Percentiles rank a stretch among this genome's conserved stretches.
Conservation (phyloP, 169 alveolate species). For the Eimeria necatrix region DNA sequence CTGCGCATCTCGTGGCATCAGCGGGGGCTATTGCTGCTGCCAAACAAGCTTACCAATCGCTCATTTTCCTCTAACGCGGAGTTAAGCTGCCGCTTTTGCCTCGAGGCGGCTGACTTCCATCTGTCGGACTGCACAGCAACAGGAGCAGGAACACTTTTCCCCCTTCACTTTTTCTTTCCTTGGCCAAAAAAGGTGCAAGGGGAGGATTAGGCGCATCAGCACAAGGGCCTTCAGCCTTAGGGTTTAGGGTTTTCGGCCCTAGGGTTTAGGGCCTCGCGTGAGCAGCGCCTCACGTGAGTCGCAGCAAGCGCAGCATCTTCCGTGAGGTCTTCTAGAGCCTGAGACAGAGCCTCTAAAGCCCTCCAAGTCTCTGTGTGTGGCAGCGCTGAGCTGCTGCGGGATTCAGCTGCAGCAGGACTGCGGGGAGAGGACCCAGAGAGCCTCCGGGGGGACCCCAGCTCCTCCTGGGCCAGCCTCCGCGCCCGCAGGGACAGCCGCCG, state of each 20-base stretch:
- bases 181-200: too few relatives aligned
- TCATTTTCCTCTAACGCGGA: constrained; percentile 23
- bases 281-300: background rate
- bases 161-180: too few relatives aligned
- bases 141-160: background rate
- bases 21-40: background rate
- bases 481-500: constrained; percentile 8
- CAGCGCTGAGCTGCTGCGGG: background rate
- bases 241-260: too few relatives aligned
- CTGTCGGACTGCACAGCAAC: constrained; percentile 41
- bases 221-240: too few relatives aligned
- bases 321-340: background rate
- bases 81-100: constrained; percentile 30
- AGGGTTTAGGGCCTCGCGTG: background rate
- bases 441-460: background rate
- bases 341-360: background rate
- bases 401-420: background rate
- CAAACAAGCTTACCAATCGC: background rate
- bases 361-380: background rate
- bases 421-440: constrained; percentile 27
- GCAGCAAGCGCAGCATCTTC: constrained; percentile 40
- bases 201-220: too few relatives aligned
- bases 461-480: background rate
- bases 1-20: background rate
- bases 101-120: constrained; percentile 8